phyloP scores from a whole-genome alignment of 108 stramenopile species.

The Stephanodiscus minutulus region DNA sequence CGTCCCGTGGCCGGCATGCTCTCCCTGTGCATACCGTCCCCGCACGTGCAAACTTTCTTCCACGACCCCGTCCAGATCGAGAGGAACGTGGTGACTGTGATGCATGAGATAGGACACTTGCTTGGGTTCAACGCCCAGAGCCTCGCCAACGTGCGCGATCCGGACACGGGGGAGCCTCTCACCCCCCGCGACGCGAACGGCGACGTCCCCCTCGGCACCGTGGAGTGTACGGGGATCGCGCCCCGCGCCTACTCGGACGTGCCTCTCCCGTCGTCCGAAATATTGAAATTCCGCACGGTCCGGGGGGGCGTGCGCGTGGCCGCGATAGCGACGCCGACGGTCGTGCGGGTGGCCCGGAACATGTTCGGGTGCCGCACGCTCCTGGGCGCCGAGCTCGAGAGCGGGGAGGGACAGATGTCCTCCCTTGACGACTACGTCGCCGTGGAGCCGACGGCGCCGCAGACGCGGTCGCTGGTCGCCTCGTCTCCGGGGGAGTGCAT shows the following conservation, averaged over 20 bases:
- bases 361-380: slow-evolving; percentile 82
- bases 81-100: slow-evolving; percentile 65
- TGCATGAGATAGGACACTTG: slow-evolving; percentile 84
- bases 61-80: slow-evolving; percentile 40
- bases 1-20: slow-evolving; percentile 78
- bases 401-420: slow-evolving; percentile 44
- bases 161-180: slow-evolving; percentile 67
- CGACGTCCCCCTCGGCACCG: slow-evolving; percentile 54
- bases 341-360: slow-evolving; percentile 73
- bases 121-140: slow-evolving; percentile 79
- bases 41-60: slow-evolving; percentile 55
- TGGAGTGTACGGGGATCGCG: slow-evolving; percentile 57
- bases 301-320: slow-evolving; percentile 82
- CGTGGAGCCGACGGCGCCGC: not conserved
- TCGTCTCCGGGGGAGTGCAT: slow-evolving; percentile 62
- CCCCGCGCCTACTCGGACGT: slow-evolving; percentile 46
- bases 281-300: slow-evolving; percentile 63
- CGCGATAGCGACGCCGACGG: slow-evolving; percentile 76
- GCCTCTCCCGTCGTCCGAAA: slow-evolving; percentile 68
- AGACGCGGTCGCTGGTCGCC: not conserved
- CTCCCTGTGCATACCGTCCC: slow-evolving; percentile 66
- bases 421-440: slow-evolving; percentile 28
- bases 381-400: slow-evolving; percentile 78
- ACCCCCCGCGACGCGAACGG: slow-evolving; percentile 63
- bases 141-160: slow-evolving; percentile 79